A percentile compares a stretch with the other conserved stretches of the same genome.
These are phyloP conservation scores for Zygosaccharomyces pseudobailii DNA, from an alignment of 1,139 yeast genomes.

Conservation along the genomic window DNA sequence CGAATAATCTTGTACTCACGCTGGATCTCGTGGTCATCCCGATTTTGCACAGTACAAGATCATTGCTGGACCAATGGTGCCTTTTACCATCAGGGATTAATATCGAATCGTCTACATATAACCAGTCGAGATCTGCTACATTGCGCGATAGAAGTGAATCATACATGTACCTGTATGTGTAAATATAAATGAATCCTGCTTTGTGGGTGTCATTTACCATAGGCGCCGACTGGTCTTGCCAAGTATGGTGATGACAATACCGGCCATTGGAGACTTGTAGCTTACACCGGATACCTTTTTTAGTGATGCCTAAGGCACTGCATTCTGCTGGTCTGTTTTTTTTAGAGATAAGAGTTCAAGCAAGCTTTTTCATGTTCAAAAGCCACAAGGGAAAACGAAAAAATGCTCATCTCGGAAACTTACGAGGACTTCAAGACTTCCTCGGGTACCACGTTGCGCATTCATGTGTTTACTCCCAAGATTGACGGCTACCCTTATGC, in stretches of 20 bases:
- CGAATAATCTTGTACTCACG: conserved; percentile 24
- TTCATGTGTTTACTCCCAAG: conserved; percentile 63
- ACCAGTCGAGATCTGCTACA: conserved; percentile 19
- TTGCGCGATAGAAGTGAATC: conserved; percentile 14
- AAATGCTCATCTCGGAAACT: conserved; percentile 66
- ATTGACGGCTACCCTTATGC: conserved; percentile 69
- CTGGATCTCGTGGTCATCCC: conserved; percentile 30
- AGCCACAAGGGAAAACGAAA: background rate
- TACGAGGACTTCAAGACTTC: conserved; percentile 63
- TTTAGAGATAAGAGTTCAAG: background rate
- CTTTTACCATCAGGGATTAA: conserved; percentile 9
- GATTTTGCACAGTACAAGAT: conserved; percentile 27
- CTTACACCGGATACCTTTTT: conserved; percentile 22
- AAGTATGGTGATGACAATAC: conserved; percentile 19
- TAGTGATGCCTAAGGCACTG: conserved; percentile 31
- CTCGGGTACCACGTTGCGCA: conserved; percentile 62
- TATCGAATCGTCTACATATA: conserved; percentile 25
- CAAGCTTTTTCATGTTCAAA: background rate
- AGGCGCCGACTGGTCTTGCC: conserved; percentile 11
- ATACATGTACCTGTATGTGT: conserved; percentile 27
- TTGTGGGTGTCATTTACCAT: background rate
- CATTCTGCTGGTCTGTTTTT: background rate
- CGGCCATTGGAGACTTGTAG: conserved; percentile 6
- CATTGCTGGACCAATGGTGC: conserved; percentile 20
- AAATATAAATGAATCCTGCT: conserved; percentile 31